Evolutionary conservation across 2,329 filamentous ascomycete species (phyloP), one percentile per base, ranked within the genome.

Genomic region (Ascochyta viciae-villosae): DNA sequence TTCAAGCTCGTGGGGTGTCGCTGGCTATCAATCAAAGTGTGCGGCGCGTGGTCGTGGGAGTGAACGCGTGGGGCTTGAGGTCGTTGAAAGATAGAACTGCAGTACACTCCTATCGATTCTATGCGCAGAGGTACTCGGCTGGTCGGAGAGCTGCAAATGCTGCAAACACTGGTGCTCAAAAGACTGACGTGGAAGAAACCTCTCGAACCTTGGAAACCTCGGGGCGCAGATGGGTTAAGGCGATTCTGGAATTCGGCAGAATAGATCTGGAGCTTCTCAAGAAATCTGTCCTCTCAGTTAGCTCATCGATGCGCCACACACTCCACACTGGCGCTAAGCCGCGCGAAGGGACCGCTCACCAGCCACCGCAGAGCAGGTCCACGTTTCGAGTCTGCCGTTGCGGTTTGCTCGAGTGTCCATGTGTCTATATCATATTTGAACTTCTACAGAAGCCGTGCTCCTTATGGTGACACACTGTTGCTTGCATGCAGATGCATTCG

Each of bases 221-320:
- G 38, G 53, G 38, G 53, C 48, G 33, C 47, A 51, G 47, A 35
- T 33, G 43, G 42, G 46, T 56, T 56, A 56, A 47, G 26, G 48
- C 47, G 13, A 38, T 42, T 56, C 26, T 58, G 51, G 51, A 56
- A 50, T 48, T 48, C 58, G 55, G 51, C 55, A 47, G 47, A 56
- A 53, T 29, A 41, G 48, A 13, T 55, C 31, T 51, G 44, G 46
- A 53, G 40, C 52, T 54, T 48, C 60, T 50, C 60, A 51, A 62
- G 63, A 66, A 65, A 66, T 66, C 58, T 66, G 64, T 66, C 64
- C 64, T 66, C 58, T 63, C 59, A 57, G 48, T 50, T 56, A 56
- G 53, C 48, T 56, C 48, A 51, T 56, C 35, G 47, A 42, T 43
- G 47, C 53, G 53, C 53, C 53, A 56, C 53, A 56, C 53, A 43